phyloP scores from a whole-genome alignment of 2,329 filamentous ascomycete species.

The Neofusicoccum sp. region DNA sequence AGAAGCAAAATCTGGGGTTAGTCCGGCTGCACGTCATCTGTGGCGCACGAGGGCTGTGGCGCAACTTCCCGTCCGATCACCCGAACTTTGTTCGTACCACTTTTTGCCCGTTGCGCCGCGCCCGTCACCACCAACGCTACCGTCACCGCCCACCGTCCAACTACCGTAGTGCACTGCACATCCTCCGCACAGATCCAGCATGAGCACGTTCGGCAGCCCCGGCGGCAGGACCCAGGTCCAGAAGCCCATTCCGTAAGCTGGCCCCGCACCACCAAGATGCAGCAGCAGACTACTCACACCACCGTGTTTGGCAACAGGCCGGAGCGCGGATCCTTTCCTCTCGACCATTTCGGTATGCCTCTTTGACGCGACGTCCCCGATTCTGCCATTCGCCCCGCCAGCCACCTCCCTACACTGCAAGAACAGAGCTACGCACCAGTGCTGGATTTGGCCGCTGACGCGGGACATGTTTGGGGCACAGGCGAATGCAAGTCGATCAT shows the following conservation, averaged over 20 bases:
- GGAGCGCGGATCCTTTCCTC: slow-evolving; percentile 90
- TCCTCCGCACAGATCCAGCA: slow-evolving; percentile 25
- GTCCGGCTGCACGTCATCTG: slow-evolving; percentile 3
- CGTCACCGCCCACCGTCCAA: neutral
- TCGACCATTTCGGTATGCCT: slow-evolving; percentile 78
- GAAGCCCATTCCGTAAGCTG: slow-evolving; percentile 68
- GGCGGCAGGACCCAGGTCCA: slow-evolving; percentile 62
- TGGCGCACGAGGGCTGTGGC: neutral
- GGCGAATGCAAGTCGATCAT: slow-evolving; percentile 94
- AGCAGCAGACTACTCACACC: neutral
- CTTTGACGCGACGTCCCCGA: neutral
- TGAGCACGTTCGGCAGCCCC: slow-evolving; percentile 69
- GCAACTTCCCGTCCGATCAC: neutral
- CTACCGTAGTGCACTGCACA: neutral
- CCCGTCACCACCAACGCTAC: neutral
- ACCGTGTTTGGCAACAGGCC: slow-evolving; percentile 58
- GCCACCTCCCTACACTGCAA: neutral
- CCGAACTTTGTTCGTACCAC: slow-evolving; percentile 4
- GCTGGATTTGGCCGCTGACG: neutral
- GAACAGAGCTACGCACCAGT: neutral
- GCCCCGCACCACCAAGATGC: neutral
- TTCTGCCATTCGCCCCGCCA: neutral
- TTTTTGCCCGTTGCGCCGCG: neutral
- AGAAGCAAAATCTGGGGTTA: slow-evolving; percentile 8
- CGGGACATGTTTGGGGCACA: slow-evolving; percentile 34